A percentile compares a stretch with the other conserved stretches of the same genome.
These are phyloP conservation scores for Grigorovia yakushimaensis DNA, from an alignment of 805 yeast genomes.

Conservation along the genomic window DNA sequence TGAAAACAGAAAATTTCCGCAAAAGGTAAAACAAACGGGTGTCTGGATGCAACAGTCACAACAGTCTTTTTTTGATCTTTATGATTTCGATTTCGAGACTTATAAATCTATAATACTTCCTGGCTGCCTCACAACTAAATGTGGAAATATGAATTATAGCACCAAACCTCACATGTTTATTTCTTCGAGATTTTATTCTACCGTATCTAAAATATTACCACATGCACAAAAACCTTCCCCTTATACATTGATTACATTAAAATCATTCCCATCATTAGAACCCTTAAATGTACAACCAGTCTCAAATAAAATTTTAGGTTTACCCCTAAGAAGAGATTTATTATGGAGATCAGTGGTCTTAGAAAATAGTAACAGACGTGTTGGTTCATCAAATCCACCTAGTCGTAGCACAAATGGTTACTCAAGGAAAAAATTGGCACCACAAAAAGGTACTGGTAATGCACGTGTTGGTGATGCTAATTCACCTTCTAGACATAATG, in stretches of 20 bases:
- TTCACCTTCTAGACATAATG: constrained; percentile 84
- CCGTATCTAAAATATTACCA: constrained; percentile 2
- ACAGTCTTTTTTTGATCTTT: background rate
- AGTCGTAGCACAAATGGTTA: constrained; percentile 81
- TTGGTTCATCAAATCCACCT: constrained; percentile 79
- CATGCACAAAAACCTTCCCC: constrained; percentile 44
- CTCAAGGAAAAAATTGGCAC: constrained; percentile 69
- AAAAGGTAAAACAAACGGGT: background rate
- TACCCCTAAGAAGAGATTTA: constrained; percentile 79
- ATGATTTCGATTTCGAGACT: background rate
- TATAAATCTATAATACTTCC: background rate
- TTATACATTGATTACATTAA: constrained; percentile 65
- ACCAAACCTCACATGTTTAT: background rate
- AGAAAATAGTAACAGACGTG: constrained; percentile 84
- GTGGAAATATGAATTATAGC: too few species aligned
- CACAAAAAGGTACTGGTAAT: constrained; percentile 89
- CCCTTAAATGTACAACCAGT: constrained; percentile 74
- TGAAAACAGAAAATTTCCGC: background rate
- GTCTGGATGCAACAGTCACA: background rate
- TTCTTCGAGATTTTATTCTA: background rate
- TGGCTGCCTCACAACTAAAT: too few species aligned
- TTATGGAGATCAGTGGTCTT: constrained; percentile 90
- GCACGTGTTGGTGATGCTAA: constrained; percentile 96
- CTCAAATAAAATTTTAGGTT: constrained; percentile 56
- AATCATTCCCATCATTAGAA: constrained; percentile 84